phyloP scores from a whole-genome alignment of 2,329 filamentous ascomycete species.

The Sporothrix brasiliensis region DNA sequence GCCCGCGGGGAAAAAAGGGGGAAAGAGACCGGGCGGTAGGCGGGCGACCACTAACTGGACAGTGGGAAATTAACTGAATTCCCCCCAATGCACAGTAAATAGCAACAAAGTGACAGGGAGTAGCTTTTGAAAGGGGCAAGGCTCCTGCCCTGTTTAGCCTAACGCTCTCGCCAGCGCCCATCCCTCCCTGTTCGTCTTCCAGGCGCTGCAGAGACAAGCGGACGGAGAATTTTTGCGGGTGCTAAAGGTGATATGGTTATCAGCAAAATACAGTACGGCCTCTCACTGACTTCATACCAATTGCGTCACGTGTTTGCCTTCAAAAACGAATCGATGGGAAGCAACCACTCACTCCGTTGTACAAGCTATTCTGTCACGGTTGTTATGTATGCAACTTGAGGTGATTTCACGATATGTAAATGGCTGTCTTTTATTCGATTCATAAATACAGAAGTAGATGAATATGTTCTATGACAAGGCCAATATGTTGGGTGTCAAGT shows the following conservation, averaged over 20 bases:
- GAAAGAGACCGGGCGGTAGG: not conserved
- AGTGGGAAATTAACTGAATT: constrained; percentile 3
- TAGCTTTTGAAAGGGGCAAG: not conserved
- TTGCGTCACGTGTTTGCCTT: no score
- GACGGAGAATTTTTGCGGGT: no score
- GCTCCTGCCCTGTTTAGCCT: constrained; percentile 9
- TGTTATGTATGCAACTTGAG: no score
- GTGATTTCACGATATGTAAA: no score
- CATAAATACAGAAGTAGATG: no score
- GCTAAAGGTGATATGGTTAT: not conserved
- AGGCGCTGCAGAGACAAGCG: not conserved
- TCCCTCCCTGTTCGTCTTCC: constrained; percentile 17
- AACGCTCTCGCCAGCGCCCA: constrained; percentile 2
- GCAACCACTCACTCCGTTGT: no score
- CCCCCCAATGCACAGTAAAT: not conserved
- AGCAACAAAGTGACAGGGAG: not conserved
- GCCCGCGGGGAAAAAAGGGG: constrained; percentile 25
- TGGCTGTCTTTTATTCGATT: no score
- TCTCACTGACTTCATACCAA: no score
- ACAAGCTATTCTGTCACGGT: no score
- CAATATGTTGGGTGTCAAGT: no score
- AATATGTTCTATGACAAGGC: no score
- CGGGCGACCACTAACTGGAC: not conserved
- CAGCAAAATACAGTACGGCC: not conserved
- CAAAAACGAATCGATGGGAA: no score